Evolutionary conservation across 257 asterid species (phyloP), one percentile per base, ranked within the genome.

Genomic region (Nicotiana benthamiana): DNA sequence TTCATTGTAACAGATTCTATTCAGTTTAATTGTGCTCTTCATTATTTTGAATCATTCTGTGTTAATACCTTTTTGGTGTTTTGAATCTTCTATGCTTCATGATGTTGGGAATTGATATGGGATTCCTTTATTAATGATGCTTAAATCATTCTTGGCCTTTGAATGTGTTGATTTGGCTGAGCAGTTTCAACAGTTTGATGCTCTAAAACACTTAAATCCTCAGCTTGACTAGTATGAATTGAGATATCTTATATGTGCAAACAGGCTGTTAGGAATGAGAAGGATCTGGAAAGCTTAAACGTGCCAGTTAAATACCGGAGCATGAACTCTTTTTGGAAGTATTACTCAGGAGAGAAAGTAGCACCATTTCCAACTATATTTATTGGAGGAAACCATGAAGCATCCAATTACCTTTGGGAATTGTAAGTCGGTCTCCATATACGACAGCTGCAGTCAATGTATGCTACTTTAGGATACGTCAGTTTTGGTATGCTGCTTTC

Each of bases 381-480:
- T 83, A 90, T 95, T 76, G 97, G 99, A 9, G 98, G 99, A 32
- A 95, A 95, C 81, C 98, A 95, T 64, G 99, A 95, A 87, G 99
- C 99, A 12, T 95, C 99, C 82, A 95, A 95, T 88, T 93, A 92
- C 83, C 89, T 95, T 16, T 95, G 99, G 99, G 99, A 95, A 90
- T 75, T 95, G 98, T 95, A 85, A 91, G 99, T 87, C 79, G 79
- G 43, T 66, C 15, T 43, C 20, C 40, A 12, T 72, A 72, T 72
- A 46, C 46, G 20, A 72, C 24, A 46, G 26, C 77, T 46, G 15
- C 78, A 74, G 61, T 48, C 78, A 22, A 11, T 74, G 26, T 74
- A 40, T 40, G 48, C 48, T 40, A 40, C 48, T 40, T 40, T 70
- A 68, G n/a, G 54, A 36, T 67, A 36, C 75, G 12, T n/a, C 75